Conservation (phyloP, 768 basidiomycete genomes). For the Tremella yokohamensis region DNA sequence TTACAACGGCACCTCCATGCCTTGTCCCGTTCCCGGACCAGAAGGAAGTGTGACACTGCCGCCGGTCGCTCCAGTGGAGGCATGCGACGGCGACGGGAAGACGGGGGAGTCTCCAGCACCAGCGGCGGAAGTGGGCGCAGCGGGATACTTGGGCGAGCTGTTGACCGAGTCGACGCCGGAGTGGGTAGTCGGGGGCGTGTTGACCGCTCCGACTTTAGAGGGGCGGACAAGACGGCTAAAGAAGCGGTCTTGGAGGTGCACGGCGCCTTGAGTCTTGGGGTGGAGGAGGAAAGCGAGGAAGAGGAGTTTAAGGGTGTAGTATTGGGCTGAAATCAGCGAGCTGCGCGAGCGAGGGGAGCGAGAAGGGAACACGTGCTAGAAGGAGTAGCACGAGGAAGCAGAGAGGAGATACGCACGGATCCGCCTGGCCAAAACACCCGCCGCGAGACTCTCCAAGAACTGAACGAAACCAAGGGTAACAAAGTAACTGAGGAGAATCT, state of each 20-base stretch:
- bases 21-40: conserved; percentile 20
- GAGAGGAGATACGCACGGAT: conserved; percentile 30
- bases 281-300: conserved; percentile 46
- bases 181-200: conserved; percentile 11
- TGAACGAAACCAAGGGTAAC: conserved; percentile 40
- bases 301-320: conserved; percentile 44
- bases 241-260: conserved; percentile 29
- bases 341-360: no score
- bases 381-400: no score
- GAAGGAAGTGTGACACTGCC: conserved; percentile 14
- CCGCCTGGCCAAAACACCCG: conserved; percentile 32
- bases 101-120: neutral
- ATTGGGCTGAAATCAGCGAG: conserved; percentile 33
- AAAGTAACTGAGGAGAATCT: conserved; percentile 36
- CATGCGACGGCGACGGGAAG: neutral
- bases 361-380: no score
- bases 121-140: conserved; percentile 7
- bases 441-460: conserved; percentile 35
- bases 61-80: neutral
- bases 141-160: conserved; percentile 14
- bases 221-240: conserved; percentile 21
- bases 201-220: conserved; percentile 8
- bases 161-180: conserved; percentile 5
- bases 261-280: conserved; percentile 35
- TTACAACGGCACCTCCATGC: conserved; percentile 18